These are phyloP conservation scores for Isochrysis galbana DNA, from an alignment of 78 protist genomes.

Conservation along the genomic window DNA sequence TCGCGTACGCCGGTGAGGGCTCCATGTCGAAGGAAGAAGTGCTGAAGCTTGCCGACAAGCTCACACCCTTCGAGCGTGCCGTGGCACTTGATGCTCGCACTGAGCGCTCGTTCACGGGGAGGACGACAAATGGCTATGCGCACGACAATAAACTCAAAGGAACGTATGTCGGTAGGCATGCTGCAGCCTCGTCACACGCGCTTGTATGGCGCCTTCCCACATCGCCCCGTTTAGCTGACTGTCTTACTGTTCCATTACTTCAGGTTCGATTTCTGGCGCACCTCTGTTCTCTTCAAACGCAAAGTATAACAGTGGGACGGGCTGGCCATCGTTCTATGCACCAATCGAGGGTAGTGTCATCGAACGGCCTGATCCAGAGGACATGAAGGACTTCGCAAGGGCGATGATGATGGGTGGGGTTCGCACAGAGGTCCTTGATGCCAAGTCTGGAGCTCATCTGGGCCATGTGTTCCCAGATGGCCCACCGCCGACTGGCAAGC, in stretches of 20 bases:
- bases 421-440: background rate
- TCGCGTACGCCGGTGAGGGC: background rate
- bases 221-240: too few species aligned
- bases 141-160: background rate
- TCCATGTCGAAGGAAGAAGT: background rate
- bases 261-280: background rate
- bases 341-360: background rate
- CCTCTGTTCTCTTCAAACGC: background rate
- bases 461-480: background rate
- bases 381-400: background rate
- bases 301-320: background rate
- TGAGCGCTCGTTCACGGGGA: constrained; percentile 1
- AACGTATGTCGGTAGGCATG: too few species aligned
- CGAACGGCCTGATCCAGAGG: background rate
- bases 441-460: background rate
- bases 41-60: background rate
- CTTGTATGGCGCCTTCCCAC: too few species aligned
- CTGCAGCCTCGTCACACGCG: too few species aligned
- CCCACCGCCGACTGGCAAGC: background rate
- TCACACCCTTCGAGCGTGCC: background rate
- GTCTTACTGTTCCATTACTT: too few species aligned
- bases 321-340: background rate
- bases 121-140: background rate
- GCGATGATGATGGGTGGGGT: background rate
- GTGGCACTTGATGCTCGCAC: background rate